Percentiles rank a stretch among this genome's conserved stretches.
Evolutionary conservation across 768 basidiomycete species (phyloP).

Genomic region (Guyanaporus albipodus): DNA sequence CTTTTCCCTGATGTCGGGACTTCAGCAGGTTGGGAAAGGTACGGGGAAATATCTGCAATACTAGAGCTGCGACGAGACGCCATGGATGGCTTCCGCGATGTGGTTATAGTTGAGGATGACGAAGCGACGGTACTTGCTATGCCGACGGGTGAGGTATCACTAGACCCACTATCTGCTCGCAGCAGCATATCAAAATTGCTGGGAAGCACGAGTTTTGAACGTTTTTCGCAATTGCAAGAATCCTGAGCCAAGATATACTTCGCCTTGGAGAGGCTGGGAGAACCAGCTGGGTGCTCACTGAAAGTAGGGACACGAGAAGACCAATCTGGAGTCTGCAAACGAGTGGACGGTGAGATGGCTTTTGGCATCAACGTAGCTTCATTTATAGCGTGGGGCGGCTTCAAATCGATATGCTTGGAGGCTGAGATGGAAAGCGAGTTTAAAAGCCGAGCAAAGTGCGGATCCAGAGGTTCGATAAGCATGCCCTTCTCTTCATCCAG

Average conservation of each 20-base stretch:
- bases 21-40: conserved; percentile 52
- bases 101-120: conserved; percentile 11
- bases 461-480: conserved; percentile 46
- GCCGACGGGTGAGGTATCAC: conserved; percentile 8
- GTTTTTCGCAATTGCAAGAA: conserved; percentile 6
- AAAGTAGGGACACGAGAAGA: conserved; percentile 30
- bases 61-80: conserved; percentile 40
- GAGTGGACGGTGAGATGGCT: conserved; percentile 7
- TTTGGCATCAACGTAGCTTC: conserved; percentile 9
- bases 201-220: neutral
- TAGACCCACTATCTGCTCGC: conserved; percentile 1
- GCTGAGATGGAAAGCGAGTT: conserved; percentile 59
- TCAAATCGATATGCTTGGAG: conserved; percentile 27
- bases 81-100: conserved; percentile 19
- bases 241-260: conserved; percentile 3
- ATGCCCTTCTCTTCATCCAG: conserved; percentile 30
- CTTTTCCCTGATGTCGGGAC: conserved; percentile 57
- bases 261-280: conserved; percentile 3
- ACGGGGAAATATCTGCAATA: conserved; percentile 67
- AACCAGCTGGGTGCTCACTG: conserved; percentile 7
- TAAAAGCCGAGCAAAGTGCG: conserved; percentile 67
- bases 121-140: conserved; percentile 1
- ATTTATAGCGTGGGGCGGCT: conserved; percentile 5
- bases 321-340: conserved; percentile 29
- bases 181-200: conserved; percentile 1